Conservation (phyloP, 495 filamentous ascomycete genomes). For the Penicillium coffeae region DNA sequence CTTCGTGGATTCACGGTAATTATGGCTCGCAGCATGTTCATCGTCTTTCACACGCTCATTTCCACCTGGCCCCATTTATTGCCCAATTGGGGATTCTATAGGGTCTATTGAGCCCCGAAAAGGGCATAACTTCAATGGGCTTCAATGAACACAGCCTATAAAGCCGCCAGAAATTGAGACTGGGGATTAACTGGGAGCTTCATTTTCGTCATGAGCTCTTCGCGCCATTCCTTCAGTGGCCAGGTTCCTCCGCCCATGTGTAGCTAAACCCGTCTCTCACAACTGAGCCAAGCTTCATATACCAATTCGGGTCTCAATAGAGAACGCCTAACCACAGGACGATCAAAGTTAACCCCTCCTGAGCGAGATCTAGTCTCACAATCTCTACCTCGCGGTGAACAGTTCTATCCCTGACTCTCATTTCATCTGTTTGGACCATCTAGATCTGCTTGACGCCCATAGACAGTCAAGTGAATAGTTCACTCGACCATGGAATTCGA, state of each 20-base stretch:
- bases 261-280: no score
- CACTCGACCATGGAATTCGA: no score
- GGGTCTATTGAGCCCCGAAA: conserved; percentile 3
- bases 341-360: not conserved
- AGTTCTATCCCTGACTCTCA: not conserved
- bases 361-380: not conserved
- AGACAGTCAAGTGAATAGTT: no score
- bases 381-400: not conserved
- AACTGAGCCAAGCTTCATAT: not conserved
- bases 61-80: not conserved
- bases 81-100: not conserved
- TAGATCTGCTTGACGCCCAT: not conserved
- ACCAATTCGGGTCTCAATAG: not conserved
- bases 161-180: not conserved
- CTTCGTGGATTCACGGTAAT: no score
- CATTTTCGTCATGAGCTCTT: no score
- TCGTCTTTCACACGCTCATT: not conserved
- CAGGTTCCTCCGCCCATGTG: not conserved
- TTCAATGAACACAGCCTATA: no score
- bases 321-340: no score
- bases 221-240: no score
- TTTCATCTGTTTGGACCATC: not conserved
- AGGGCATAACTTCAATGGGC: not conserved
- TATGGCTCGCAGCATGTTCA: not conserved
- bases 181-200: not conserved